Evolutionary conservation across 306 rosid genomes (phyloP).

Genomic region (Acmispon strigosus): DNA sequence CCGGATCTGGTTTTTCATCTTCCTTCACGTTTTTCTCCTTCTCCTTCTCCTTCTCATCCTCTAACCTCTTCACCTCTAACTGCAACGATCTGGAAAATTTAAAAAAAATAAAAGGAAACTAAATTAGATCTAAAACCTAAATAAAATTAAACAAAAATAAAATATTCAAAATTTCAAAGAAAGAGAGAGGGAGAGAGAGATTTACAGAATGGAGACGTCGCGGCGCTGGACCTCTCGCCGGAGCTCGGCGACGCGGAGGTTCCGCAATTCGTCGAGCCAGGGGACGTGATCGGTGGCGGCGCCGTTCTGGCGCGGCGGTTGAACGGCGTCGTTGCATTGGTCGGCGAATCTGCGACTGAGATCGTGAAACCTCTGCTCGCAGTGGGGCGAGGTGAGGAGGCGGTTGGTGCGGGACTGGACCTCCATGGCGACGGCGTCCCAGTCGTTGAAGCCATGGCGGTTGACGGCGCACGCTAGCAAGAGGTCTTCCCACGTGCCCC

Average conservation of each 20-base stretch:
- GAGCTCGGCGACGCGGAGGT: slow-evolving; percentile 63
- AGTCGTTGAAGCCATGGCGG: slow-evolving; percentile 69
- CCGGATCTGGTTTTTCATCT: slow-evolving; percentile 62
- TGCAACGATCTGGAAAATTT: slow-evolving; percentile 58
- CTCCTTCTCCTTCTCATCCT: slow-evolving; percentile 47
- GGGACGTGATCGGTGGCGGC: slow-evolving; percentile 43
- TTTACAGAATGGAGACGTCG: slow-evolving; percentile 64
- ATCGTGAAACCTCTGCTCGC: slow-evolving; percentile 55
- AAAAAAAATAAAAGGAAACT: not conserved
- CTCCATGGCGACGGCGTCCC: slow-evolving; percentile 66
- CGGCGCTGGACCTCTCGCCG: slow-evolving; percentile 58
- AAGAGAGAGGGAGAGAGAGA: not conserved
- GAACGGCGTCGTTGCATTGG: slow-evolving; percentile 21
- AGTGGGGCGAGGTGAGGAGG: slow-evolving; percentile 50
- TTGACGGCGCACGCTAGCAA: slow-evolving; percentile 61
- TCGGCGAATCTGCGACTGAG: slow-evolving; percentile 54
- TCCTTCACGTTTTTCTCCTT: slow-evolving; percentile 28
- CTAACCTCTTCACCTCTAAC: slow-evolving; percentile 61
- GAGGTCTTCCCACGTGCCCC: slow-evolving; percentile 88
- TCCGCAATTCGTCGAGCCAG: slow-evolving; percentile 65
- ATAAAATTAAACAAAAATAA: not conserved
- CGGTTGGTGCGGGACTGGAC: slow-evolving; percentile 54
- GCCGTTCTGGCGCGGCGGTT: slow-evolving; percentile 20
- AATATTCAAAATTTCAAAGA: not conserved
- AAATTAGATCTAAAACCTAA: slow-evolving; percentile 40